Evolutionary conservation across 2,329 filamentous ascomycete species (phyloP).

Genomic region (Apiospora kogelbergensis): DNA sequence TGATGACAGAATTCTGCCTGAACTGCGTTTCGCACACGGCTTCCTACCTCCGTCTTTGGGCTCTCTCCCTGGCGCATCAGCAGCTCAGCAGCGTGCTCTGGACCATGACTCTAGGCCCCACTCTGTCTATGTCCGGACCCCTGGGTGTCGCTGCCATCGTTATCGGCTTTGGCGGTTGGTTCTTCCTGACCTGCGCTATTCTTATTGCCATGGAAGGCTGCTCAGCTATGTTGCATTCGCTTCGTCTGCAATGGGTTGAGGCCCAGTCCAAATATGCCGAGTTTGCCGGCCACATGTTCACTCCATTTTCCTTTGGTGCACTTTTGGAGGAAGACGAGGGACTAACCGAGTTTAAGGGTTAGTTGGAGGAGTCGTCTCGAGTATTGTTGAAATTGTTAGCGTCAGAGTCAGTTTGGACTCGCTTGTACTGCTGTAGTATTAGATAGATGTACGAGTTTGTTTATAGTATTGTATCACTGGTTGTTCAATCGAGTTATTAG

Average conservation of each 20-base stretch:
- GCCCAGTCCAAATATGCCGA: slow-evolving; percentile 86
- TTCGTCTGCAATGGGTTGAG: slow-evolving; percentile 81
- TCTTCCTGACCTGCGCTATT: slow-evolving; percentile 75
- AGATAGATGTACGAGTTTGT: slow-evolving; percentile 10
- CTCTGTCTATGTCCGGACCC: slow-evolving; percentile 66
- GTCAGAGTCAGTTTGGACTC: neutral
- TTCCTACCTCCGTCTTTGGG: slow-evolving; percentile 98
- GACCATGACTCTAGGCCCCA: slow-evolving; percentile 87
- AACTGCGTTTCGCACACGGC: slow-evolving; percentile 99
- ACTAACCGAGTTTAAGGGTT: slow-evolving; percentile 37
- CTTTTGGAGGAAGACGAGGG: slow-evolving; percentile 69
- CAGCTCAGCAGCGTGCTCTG: slow-evolving; percentile 95
- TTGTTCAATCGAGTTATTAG: neutral
- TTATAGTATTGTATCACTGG: slow-evolving; percentile 5
- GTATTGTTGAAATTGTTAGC: neutral
- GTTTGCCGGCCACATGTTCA: slow-evolving; percentile 74
- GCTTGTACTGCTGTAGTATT: neutral
- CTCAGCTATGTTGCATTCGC: slow-evolving; percentile 77
- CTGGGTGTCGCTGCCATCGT: slow-evolving; percentile 79
- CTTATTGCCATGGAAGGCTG: slow-evolving; percentile 83
- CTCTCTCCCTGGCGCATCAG: slow-evolving; percentile 93
- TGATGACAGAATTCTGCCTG: slow-evolving; percentile 82
- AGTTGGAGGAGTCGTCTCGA: slow-evolving; percentile 8
- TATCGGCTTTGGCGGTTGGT: slow-evolving; percentile 84
- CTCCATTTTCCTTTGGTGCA: slow-evolving; percentile 74